phyloP scores from a whole-genome alignment of 441 rosid genomes.

The Sinapis alba region DNA sequence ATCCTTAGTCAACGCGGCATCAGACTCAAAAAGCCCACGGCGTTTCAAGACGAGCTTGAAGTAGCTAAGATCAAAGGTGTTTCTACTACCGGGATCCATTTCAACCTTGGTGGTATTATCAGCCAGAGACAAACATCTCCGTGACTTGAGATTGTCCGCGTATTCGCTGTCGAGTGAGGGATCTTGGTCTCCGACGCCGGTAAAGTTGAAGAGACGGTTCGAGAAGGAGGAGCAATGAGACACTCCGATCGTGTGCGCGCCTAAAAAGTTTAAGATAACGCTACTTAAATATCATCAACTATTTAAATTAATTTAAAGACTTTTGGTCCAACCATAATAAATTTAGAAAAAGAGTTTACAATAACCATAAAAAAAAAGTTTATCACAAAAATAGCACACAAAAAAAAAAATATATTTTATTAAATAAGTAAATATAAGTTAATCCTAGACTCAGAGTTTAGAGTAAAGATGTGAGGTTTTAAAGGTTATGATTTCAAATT shows the following conservation, averaged over 20 bases:
- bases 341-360: too few species aligned
- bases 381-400: too few species aligned
- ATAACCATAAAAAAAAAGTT: too few species aligned
- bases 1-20: slow-evolving; percentile 61
- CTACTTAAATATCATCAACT: neutral
- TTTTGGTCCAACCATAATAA: neutral
- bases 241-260: slow-evolving; percentile 81
- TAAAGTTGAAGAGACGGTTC: slow-evolving; percentile 65
- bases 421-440: too few species aligned
- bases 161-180: slow-evolving; percentile 73
- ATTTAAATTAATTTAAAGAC: neutral
- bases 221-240: slow-evolving; percentile 68
- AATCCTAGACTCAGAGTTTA: too few species aligned
- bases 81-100: slow-evolving; percentile 84
- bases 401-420: too few species aligned
- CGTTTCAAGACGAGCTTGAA: slow-evolving; percentile 54
- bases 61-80: slow-evolving; percentile 78
- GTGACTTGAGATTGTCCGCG: slow-evolving; percentile 61
- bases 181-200: slow-evolving; percentile 55
- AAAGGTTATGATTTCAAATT: too few species aligned
- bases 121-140: slow-evolving; percentile 50
- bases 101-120: slow-evolving; percentile 66
- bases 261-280: slow-evolving; percentile 39
- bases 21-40: slow-evolving; percentile 74
- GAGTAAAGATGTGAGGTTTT: too few species aligned